Conservation (phyloP, 139 green algal species). For the Micromonas commoda region DNA sequence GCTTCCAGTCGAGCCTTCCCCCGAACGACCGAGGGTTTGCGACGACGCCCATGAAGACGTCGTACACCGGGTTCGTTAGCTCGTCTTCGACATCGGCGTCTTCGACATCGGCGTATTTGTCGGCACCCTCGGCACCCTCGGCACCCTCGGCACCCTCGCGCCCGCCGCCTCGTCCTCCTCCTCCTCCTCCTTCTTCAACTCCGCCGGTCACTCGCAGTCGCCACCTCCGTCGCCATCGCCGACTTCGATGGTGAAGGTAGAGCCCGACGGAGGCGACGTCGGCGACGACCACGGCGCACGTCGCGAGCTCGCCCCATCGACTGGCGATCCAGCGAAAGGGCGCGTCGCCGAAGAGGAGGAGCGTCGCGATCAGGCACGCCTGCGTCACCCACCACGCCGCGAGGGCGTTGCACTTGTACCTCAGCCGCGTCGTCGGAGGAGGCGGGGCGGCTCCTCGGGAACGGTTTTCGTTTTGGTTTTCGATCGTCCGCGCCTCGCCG, state of each 20-base stretch:
- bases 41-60: background rate
- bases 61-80: background rate
- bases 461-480: background rate
- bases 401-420: background rate
- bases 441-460: background rate
- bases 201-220: background rate
- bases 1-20: slow-evolving; percentile 11
- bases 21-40: background rate
- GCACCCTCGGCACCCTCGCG: too few relatives aligned
- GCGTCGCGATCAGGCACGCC: background rate
- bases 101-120: background rate
- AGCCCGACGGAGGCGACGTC: background rate
- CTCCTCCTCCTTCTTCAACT: too few relatives aligned
- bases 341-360: background rate
- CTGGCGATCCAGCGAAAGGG: background rate
- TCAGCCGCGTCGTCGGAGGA: too few relatives aligned
- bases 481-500: background rate
- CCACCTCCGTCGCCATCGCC: background rate
- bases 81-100: background rate
- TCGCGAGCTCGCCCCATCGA: background rate
- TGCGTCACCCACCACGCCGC: background rate
- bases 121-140: background rate
- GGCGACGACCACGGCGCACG: background rate
- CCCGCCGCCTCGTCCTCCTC: too few relatives aligned
- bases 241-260: too few relatives aligned